These are phyloP conservation scores for Talaromyces sp. DNA, from an alignment of 2,329 filamentous ascomycete species.

Conservation along the genomic window DNA sequence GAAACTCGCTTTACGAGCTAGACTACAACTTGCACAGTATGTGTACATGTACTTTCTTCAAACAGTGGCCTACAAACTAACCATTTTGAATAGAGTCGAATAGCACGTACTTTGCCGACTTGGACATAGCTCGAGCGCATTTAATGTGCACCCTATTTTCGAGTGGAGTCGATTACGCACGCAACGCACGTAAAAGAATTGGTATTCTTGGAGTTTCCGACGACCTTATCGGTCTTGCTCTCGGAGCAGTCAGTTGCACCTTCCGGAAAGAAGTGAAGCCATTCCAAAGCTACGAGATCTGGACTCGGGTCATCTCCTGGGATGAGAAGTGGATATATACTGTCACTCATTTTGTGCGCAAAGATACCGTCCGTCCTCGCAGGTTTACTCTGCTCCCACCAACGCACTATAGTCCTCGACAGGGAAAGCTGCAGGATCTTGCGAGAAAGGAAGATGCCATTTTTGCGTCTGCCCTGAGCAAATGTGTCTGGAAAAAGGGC, in stretches of 20 bases:
- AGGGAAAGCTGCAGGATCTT: slow-evolving; percentile 13
- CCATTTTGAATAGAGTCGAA: slow-evolving; percentile 38
- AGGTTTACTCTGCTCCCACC: slow-evolving; percentile 11
- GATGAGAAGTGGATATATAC: slow-evolving; percentile 29
- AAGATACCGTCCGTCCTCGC: slow-evolving; percentile 11
- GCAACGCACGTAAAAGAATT: slow-evolving; percentile 10
- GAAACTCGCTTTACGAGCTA: slow-evolving; percentile 11
- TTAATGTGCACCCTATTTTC: slow-evolving; percentile 33
- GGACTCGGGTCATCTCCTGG: slow-evolving; percentile 23
- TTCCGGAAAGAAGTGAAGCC: slow-evolving; percentile 21
- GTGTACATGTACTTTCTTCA: neutral
- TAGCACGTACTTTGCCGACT: slow-evolving; percentile 52
- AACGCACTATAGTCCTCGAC: slow-evolving; percentile 4
- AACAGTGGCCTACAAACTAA: neutral
- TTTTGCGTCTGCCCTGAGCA: slow-evolving; percentile 14
- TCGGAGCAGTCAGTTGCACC: slow-evolving; percentile 17
- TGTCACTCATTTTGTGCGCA: slow-evolving; percentile 23
- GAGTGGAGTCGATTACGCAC: slow-evolving; percentile 12
- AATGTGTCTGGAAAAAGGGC: slow-evolving; percentile 16
- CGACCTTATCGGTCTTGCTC: slow-evolving; percentile 14
- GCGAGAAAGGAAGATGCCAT: slow-evolving; percentile 14
- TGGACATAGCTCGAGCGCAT: slow-evolving; percentile 49
- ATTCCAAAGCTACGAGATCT: slow-evolving; percentile 21
- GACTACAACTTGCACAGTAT: slow-evolving; percentile 17
- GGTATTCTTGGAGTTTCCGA: slow-evolving; percentile 12